These are phyloP conservation scores for Candida tibetensis DNA, from an alignment of 805 yeast species.

Conservation along the genomic window DNA sequence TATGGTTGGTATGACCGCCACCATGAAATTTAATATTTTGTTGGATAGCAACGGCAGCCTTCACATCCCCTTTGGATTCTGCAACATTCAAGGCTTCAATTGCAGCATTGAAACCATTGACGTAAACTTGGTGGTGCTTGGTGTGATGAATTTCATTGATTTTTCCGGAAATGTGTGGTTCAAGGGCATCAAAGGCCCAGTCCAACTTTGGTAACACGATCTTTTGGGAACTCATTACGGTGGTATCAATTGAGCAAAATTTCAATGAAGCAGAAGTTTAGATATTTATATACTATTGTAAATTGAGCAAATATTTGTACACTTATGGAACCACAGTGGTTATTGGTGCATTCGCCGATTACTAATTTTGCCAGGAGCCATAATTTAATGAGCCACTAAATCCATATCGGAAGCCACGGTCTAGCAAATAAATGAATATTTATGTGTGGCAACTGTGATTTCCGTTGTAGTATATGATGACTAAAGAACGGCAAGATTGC, in stretches of 20 bases:
- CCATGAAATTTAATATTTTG: conserved; percentile 49
- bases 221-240: conserved; percentile 6
- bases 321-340: conserved; percentile 6
- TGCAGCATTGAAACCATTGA: conserved; percentile 45
- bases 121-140: conserved; percentile 52
- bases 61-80: conserved; percentile 38
- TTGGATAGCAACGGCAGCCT: conserved; percentile 41
- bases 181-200: conserved; percentile 46
- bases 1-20: conserved; percentile 51
- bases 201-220: conserved; percentile 41
- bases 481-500: too few relatives aligned
- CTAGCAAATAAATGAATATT: too few relatives aligned
- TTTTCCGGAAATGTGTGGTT: conserved; percentile 46
- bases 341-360: background rate
- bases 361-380: background rate
- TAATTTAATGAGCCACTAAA: background rate
- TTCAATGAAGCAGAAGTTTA: too few relatives aligned
- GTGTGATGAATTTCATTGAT: conserved; percentile 49
- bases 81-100: conserved; percentile 38
- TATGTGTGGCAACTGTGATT: too few relatives aligned
- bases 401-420: too few relatives aligned
- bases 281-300: too few relatives aligned
- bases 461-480: too few relatives aligned
- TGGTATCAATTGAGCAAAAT: background rate
- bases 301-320: conserved; percentile 2